These are phyloP conservation scores for Cladobotryum protrusum DNA, from an alignment of 2,329 filamentous ascomycete genomes.

Conservation along the genomic window DNA sequence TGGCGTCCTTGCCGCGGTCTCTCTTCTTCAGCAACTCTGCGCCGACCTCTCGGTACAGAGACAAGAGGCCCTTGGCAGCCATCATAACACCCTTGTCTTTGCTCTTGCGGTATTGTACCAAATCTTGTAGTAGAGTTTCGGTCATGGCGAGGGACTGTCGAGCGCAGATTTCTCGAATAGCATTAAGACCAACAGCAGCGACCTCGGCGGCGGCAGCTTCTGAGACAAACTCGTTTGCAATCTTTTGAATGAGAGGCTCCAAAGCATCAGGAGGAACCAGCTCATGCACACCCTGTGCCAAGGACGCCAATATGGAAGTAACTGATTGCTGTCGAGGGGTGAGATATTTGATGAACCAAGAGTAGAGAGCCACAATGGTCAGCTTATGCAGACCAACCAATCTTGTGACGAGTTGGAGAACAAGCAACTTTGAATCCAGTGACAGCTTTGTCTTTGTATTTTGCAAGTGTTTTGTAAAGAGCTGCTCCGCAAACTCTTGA, in stretches of 20 bases:
- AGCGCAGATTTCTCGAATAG: constrained; percentile 88
- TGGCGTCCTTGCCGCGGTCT: constrained; percentile 85
- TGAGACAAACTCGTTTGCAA: constrained; percentile 96
- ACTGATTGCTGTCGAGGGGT: constrained; percentile 84
- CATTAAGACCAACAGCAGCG: constrained; percentile 84
- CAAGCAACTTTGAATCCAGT: constrained; percentile 82
- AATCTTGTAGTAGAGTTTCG: constrained; percentile 88
- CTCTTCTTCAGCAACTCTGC: constrained; percentile 83
- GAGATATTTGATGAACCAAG: constrained; percentile 90
- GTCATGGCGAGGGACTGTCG: constrained; percentile 95
- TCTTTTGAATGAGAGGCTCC: constrained; percentile 87
- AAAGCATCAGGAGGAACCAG: constrained; percentile 88
- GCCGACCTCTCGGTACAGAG: constrained; percentile 84
- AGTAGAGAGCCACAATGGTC: constrained; percentile 84
- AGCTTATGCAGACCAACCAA: constrained; percentile 90
- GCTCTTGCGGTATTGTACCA: constrained; percentile 92
- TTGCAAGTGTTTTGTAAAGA: constrained; percentile 89
- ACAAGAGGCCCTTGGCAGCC: constrained; percentile 88
- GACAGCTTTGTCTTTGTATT: constrained; percentile 78
- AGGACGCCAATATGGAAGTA: constrained; percentile 84
- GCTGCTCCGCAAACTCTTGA: constrained; percentile 82
- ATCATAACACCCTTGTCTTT: constrained; percentile 99
- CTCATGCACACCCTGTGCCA: constrained; percentile 87
- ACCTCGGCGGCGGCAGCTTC: constrained; percentile 90
- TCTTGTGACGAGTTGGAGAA: constrained; percentile 83